Evolutionary conservation across 208 protist genomes (phyloP), one percentile per base, ranked within the genome.

Genomic region (Acanthamoeba triangularis): DNA sequence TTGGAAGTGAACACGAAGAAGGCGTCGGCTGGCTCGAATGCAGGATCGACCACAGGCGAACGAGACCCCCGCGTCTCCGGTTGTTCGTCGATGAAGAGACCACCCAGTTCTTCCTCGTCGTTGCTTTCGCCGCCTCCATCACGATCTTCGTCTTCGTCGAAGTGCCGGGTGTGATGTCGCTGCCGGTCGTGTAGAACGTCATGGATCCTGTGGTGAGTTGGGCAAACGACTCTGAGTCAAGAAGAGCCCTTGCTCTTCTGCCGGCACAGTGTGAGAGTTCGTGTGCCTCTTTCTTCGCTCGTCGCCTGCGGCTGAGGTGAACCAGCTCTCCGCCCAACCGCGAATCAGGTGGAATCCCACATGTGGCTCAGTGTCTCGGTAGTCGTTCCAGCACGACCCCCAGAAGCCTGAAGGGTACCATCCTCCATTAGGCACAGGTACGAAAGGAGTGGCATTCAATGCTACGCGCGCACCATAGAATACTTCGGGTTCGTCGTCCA

Each of bases 1-100:
- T 92, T 92, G 28, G 85, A 92, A 4, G 85, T 92, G 59, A 92
- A 92, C 8, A 92, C 28, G 37, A 76, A 92, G 61, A 92, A 92
- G 56, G 56, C 20, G 28, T 54, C 85, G 2, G 56, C 18, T 20
- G 35, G 85, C 37, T 41, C 37, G 25, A 92, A 76, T 25, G 49
- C 23, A n/a, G 49, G 49, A 52, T 52, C 11, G 49, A 52, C 11
- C 52, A 8, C 10, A 33, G 4, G 47, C n/a, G n/a, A n/a, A n/a
- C n/a, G n/a, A n/a, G n/a, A n/a, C n/a, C n/a, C n/a, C n/a, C n/a
- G n/a, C n/a, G n/a, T n/a, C n/a, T n/a, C n/a, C n/a, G n/a, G n/a
- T n/a, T n/a, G 16, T 1, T 92, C 44, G 8, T n/a, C 16, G 47
- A 1, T 20, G 35, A 76, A 76, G 13, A 92, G 61, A 1, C 85